phyloP scores from a whole-genome alignment of 2,329 filamentous ascomycete genomes.

The Corynespora cassiicola region DNA sequence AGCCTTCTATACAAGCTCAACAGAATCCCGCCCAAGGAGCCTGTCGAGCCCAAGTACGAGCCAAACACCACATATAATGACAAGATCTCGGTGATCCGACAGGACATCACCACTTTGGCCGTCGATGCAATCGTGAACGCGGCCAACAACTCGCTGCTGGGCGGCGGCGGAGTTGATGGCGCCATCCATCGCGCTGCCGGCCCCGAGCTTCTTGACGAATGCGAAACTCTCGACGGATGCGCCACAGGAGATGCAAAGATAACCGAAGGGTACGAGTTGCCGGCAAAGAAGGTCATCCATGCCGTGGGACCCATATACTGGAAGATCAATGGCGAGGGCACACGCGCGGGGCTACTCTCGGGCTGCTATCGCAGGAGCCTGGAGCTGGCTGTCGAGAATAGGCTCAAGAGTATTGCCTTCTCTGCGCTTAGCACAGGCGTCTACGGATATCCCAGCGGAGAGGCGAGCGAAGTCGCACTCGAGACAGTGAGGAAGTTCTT shows the following conservation, averaged over 20 bases:
- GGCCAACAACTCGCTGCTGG: constrained; percentile 78
- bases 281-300: constrained; percentile 82
- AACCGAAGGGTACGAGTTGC: constrained; percentile 77
- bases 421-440: constrained; percentile 85
- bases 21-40: constrained; percentile 50
- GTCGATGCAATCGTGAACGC: constrained; percentile 92
- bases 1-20: constrained; percentile 69
- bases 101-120: constrained; percentile 81
- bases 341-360: constrained; percentile 55
- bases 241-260: constrained; percentile 82
- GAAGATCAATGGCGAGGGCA: constrained; percentile 44
- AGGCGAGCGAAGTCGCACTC: constrained; percentile 77
- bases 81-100: constrained; percentile 72
- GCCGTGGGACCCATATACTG: constrained; percentile 85
- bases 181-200: constrained; percentile 87
- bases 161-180: constrained; percentile 82
- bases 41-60: constrained; percentile 13
- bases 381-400: constrained; percentile 71
- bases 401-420: constrained; percentile 78
- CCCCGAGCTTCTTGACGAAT: constrained; percentile 70
- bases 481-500: constrained; percentile 65
- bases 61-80: constrained; percentile 59
- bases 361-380: constrained; percentile 76
- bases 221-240: constrained; percentile 74
- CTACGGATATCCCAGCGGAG: constrained; percentile 81